Base-by-base conservation (phyloP, 805 yeast genomes). In the Dipodascus albidus region DNA sequence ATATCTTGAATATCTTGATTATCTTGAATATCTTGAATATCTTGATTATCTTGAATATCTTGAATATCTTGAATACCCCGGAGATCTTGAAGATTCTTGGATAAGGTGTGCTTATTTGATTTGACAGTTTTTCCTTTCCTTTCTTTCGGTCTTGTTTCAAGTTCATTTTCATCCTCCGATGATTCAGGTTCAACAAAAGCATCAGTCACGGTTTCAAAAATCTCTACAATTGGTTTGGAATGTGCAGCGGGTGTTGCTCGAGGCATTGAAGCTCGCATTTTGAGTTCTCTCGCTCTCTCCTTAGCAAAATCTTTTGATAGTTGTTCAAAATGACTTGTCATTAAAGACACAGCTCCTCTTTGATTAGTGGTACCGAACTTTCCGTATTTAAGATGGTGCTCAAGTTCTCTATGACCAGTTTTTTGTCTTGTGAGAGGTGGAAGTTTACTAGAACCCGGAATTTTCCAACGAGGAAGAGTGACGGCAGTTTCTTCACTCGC, bases 141-240 rank as follows among this genome's bases (percentile, higher is more conserved):
- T n/a, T n/a, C n/a, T n/a, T n/a, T n/a, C n/a, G n/a, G n/a, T n/a
- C n/a, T n/a, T n/a, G n/a, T n/a, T n/a, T n/a, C n/a, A n/a, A n/a
- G n/a, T n/a, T n/a, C 27, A 38, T 38, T 17, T 38, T 38, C 44
- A 21, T 47, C 49, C 27, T 47, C 49, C 14, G 24, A 21, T 4
- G n/a, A 21, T 17, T 21, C 49, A 9, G 31, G 31, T 54, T 76
- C 81, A 53, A 79, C 85, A 3, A 88, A 93, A 1, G 95, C 96
- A 68, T 90, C 97, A 55, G 83, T 82, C 11, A 87, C 93, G 62
- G 87, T 83, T 59, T 87, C 82, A 64, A 85, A 93, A 23, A 93
- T 85, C 60, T 90, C 96, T 21, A 90, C 97, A 53, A 87, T 84
- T 0, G 99, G 98, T 55, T 79, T 82, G 0, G 93, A 81, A 1